A percentile compares a stretch with the other conserved stretches of the same genome.
These are phyloP conservation scores for Piper longum DNA, from an alignment of 164 flowering plant species.

Conservation along the genomic window DNA sequence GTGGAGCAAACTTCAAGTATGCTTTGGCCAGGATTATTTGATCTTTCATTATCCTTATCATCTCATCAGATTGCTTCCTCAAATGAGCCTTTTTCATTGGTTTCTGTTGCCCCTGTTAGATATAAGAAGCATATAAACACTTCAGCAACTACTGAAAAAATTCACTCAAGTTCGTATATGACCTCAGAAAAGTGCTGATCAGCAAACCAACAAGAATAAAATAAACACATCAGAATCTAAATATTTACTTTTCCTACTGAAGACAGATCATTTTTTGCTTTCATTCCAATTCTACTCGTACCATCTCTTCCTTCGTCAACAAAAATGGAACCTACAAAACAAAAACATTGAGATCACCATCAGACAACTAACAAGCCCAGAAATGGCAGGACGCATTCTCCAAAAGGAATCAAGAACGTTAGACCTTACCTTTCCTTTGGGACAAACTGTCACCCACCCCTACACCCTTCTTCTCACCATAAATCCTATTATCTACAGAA, in stretches of 20 bases:
- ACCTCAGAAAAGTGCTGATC: not conserved
- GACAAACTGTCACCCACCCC: slow-evolving; percentile 6
- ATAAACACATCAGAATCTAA: not conserved
- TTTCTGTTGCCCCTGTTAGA: slow-evolving; percentile 22
- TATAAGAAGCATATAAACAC: slow-evolving; percentile 4
- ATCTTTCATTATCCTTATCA: slow-evolving; percentile 67
- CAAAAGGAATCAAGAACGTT: not conserved
- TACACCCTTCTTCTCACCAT: slow-evolving; percentile 10
- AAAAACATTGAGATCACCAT: not conserved
- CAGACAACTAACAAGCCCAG: too few relatives aligned
- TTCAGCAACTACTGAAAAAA: not conserved
- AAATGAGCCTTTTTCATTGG: slow-evolving; percentile 10
- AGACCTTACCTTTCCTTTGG: slow-evolving; percentile 28
- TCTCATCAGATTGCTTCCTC: slow-evolving; percentile 36
- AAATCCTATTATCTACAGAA: slow-evolving; percentile 16
- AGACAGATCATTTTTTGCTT: not conserved
- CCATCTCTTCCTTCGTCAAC: slow-evolving; percentile 3
- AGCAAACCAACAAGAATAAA: not conserved
- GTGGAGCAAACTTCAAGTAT: slow-evolving; percentile 54
- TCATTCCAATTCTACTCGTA: not conserved
- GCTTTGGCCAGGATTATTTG: slow-evolving; percentile 72
- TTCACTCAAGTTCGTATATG: not conserved
- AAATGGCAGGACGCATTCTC: not conserved
- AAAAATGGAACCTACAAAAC: slow-evolving; percentile 1
- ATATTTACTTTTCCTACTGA: not conserved